Base-by-base conservation (phyloP, 116 monocot species). In the Phalaenopsis hybrid region DNA sequence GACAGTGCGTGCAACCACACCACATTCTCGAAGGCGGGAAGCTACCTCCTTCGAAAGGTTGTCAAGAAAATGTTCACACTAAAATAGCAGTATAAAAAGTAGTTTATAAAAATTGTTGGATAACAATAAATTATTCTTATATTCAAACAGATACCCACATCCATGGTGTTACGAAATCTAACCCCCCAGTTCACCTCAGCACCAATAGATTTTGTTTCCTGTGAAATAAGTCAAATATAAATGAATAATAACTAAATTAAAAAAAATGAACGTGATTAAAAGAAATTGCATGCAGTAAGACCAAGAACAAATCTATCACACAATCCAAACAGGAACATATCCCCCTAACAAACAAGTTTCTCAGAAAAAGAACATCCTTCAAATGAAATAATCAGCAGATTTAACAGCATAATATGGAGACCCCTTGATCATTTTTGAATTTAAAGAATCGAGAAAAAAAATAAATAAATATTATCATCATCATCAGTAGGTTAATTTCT, bases 101-200 rank as follows among this genome's bases (percentile, higher is more conserved):
- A 80, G n/a, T 49, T 37, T n/a, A 50, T 43, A 59, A 59, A 65
- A 59, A 37, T 33, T 75, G 21, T 58, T 49, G 16, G 18, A 43
- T 49, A 49, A 85, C 44, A 23, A 20, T n/a, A 72, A 74, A 51
- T 20, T 52, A 78, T 9, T n/a, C 67, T 25, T 44, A 81, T 84
- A 63, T 46, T 83, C 10, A 57, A 17, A 65, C 49, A 20, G 78
- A 48, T 57, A 86, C 91, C 57, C 50, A 98, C 95, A 89, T 99
- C 95, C 55, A 48, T 81, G 52, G 57, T 84, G 80, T 84, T 77
- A 48, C 83, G 90, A 59, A 99, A 99, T 61, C 99, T 90, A 68
- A 99, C 87, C 82, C 99, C 99, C 99, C 99, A 99, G 72, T 99
- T 99, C 34, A 99, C 90, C 78, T 99, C 99, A 84, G 99, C 95